These are phyloP conservation scores for Novakomyces olei DNA, from an alignment of 805 yeast species.

Conservation along the genomic window DNA sequence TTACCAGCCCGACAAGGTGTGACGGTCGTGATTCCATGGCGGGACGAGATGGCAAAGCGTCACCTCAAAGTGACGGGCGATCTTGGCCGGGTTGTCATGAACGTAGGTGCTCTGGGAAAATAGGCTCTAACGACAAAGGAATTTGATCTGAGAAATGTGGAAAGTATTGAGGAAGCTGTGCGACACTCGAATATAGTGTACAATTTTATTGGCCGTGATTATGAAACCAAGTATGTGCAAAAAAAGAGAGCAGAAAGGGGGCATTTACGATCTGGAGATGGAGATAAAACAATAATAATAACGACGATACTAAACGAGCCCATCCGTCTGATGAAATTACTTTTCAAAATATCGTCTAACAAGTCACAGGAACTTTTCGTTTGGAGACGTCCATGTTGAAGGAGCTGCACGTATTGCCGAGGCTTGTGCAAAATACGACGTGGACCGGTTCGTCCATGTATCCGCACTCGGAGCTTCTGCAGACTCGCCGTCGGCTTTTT, in stretches of 20 bases:
- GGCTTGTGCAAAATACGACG: constrained; percentile 45
- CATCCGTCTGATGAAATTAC: no score
- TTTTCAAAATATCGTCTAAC: no score
- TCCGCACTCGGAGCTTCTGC: constrained; percentile 59
- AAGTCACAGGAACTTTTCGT: constrained; percentile 55
- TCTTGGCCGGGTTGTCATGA: constrained; percentile 43
- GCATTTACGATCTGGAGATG: no score
- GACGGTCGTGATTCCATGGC: constrained; percentile 48
- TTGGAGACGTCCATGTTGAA: constrained; percentile 68
- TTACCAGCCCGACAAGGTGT: constrained; percentile 70
- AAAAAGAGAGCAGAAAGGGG: no score
- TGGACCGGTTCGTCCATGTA: constrained; percentile 55
- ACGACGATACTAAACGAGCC: no score
- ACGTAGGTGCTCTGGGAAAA: neutral
- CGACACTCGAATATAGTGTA: constrained; percentile 64
- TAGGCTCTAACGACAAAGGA: constrained; percentile 36
- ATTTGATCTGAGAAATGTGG: constrained; percentile 55
- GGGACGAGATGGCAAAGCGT: constrained; percentile 59
- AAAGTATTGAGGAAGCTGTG: constrained; percentile 54
- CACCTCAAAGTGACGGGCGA: constrained; percentile 68
- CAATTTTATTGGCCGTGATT: constrained; percentile 58
- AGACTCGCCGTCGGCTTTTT: constrained; percentile 43
- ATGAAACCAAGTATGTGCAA: constrained; percentile 55
- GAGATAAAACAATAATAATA: no score
- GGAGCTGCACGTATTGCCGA: constrained; percentile 56